These are phyloP conservation scores for Talaromyces wortmannii DNA, from an alignment of 495 filamentous ascomycete species.

Conservation along the genomic window DNA sequence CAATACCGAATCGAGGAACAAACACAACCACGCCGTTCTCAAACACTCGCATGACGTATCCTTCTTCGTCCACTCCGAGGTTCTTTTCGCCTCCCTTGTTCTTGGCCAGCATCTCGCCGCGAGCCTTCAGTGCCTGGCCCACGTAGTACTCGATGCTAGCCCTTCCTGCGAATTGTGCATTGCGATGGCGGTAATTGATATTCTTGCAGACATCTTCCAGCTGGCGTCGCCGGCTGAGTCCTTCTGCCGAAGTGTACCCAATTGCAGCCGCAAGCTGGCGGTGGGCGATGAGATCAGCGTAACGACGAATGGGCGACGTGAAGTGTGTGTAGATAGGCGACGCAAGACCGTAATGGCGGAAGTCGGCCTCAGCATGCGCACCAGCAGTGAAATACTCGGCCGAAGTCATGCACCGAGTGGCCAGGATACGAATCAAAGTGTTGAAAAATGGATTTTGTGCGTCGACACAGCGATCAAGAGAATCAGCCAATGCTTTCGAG, in stretches of 20 bases:
- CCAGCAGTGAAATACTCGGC: constrained; percentile 97
- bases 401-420: constrained; percentile 97
- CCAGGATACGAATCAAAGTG: constrained; percentile 92
- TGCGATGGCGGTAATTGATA: constrained; percentile 94
- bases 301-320: constrained; percentile 92
- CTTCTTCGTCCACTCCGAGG: constrained; percentile 65
- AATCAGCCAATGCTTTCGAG: constrained; percentile 85
- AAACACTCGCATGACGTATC: constrained; percentile 94
- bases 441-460: constrained; percentile 92
- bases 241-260: constrained; percentile 72
- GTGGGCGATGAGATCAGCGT: constrained; percentile 90
- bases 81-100: constrained; percentile 25
- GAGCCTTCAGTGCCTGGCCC: constrained; percentile 86
- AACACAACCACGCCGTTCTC: constrained; percentile 95
- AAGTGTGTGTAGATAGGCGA: constrained; percentile 98
- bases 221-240: constrained; percentile 62
- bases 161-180: constrained; percentile 89
- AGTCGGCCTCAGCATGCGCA: constrained; percentile 85
- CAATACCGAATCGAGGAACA: constrained; percentile 91
- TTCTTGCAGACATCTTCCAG: constrained; percentile 94
- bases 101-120: constrained; percentile 46
- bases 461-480: constrained; percentile 79
- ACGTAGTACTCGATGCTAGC: constrained; percentile 96
- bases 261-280: constrained; percentile 93
- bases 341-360: constrained; percentile 92